phyloP scores from a whole-genome alignment of 176 grass and related monocot genomes.

The Carex parvula region DNA sequence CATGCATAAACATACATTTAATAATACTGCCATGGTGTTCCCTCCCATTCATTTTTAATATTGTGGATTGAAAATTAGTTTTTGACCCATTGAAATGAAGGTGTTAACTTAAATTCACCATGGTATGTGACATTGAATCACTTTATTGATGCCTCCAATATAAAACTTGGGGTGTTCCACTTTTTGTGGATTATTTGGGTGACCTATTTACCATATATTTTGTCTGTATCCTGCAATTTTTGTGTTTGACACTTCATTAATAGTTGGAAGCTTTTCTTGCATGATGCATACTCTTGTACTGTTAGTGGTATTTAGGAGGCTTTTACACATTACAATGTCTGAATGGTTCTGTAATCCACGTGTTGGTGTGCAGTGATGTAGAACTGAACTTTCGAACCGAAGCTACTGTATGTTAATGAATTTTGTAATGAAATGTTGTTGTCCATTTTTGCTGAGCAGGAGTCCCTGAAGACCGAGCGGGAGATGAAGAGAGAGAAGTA shows the following conservation, averaged over 20 bases:
- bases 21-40: background rate
- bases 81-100: background rate
- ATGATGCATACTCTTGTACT: no score
- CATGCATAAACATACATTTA: background rate
- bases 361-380: background rate
- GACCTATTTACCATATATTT: background rate
- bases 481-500: slow-evolving; percentile 75
- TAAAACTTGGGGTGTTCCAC: background rate
- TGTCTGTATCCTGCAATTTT: background rate
- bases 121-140: background rate
- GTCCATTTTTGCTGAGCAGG: slow-evolving; percentile 22
- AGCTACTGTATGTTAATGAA: background rate
- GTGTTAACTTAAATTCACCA: background rate
- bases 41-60: background rate
- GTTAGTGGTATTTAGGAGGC: background rate
- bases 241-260: background rate
- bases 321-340: background rate
- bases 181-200: background rate
- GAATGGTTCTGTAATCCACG: background rate
- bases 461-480: slow-evolving; percentile 57
- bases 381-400: background rate
- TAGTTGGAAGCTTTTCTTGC: background rate
- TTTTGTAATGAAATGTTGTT: background rate
- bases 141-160: background rate
- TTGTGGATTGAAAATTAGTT: background rate